Conservation (phyloP, 75 land plant species). For the Pinus tabuliformis region DNA sequence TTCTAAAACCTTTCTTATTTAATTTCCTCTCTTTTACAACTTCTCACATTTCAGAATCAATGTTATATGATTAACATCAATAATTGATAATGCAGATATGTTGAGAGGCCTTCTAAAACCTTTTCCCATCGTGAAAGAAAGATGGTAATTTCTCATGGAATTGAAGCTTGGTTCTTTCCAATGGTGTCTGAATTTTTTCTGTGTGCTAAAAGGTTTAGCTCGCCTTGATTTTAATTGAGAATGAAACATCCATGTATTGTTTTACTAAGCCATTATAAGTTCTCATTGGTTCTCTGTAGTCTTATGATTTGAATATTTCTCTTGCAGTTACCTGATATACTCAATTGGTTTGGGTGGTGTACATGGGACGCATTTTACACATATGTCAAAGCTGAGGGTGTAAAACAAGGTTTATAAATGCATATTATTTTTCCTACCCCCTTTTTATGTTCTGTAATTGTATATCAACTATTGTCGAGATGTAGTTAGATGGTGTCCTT, state of each 20-base stretch:
- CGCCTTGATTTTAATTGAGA: background rate
- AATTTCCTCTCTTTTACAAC: no score
- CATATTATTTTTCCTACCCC: constrained; percentile 3
- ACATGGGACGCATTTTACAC: constrained; percentile 99
- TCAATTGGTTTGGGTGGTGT: constrained; percentile 99
- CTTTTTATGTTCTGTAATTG: no score
- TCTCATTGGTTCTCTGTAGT: background rate
- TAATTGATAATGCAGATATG: constrained; percentile 33
- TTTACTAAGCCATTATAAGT: constrained; percentile 2
- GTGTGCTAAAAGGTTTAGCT: background rate
- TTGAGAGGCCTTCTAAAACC: constrained; percentile 64
- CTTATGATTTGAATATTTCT: background rate
- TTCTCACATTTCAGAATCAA: background rate
- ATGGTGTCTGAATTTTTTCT: no score
- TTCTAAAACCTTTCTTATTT: no score
- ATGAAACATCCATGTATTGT: background rate
- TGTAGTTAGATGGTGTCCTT: no score
- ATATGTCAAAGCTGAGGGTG: constrained; percentile 80
- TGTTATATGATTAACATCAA: no score
- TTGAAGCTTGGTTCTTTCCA: background rate
- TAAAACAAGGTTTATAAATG: constrained; percentile 78
- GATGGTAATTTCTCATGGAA: constrained; percentile 42
- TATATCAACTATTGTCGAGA: no score
- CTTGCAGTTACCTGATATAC: constrained; percentile 77
- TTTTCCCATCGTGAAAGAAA: constrained; percentile 80